phyloP scores from a whole-genome alignment of 306 rosid species.

The Casuarina cunninghamiana region DNA sequence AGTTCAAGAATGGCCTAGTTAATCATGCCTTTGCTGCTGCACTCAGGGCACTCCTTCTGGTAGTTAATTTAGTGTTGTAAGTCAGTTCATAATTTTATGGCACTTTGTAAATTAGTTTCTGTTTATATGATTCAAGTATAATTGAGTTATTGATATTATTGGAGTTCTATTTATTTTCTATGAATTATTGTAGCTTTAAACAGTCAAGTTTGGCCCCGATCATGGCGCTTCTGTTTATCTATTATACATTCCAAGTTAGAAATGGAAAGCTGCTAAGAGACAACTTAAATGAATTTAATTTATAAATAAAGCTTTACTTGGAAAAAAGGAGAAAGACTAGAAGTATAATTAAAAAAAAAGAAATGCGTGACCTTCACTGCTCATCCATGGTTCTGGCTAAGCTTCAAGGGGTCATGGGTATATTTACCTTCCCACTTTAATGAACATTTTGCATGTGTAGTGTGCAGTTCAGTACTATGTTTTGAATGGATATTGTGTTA shows the following conservation, averaged over 20 bases:
- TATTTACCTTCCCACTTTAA: neutral
- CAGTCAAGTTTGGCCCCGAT: constrained; percentile 1
- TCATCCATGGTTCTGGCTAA: neutral
- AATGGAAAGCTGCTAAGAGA: neutral
- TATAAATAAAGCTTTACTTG: neutral
- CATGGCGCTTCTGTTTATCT: constrained; percentile 1
- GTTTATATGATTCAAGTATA: constrained; percentile 2
- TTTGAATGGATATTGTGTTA: neutral
- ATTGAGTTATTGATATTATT: neutral
- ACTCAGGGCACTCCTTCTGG: constrained; percentile 85
- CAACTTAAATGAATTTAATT: neutral
- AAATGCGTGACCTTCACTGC: neutral
- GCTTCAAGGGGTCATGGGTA: neutral
- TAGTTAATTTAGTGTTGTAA: constrained; percentile 47
- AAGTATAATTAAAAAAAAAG: neutral
- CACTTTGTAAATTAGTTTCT: constrained; percentile 17
- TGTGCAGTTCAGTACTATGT: neutral
- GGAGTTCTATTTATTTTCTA: neutral
- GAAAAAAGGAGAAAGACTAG: neutral
- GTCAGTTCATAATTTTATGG: constrained; percentile 33
- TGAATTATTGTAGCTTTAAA: neutral
- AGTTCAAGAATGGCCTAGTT: constrained; percentile 88
- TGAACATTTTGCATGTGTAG: neutral
- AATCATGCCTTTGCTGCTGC: constrained; percentile 99
- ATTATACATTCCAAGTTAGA: constrained; percentile 2